These are phyloP conservation scores for Kwoniella mangroviensis DNA, from an alignment of 768 basidiomycete genomes.

Conservation along the genomic window DNA sequence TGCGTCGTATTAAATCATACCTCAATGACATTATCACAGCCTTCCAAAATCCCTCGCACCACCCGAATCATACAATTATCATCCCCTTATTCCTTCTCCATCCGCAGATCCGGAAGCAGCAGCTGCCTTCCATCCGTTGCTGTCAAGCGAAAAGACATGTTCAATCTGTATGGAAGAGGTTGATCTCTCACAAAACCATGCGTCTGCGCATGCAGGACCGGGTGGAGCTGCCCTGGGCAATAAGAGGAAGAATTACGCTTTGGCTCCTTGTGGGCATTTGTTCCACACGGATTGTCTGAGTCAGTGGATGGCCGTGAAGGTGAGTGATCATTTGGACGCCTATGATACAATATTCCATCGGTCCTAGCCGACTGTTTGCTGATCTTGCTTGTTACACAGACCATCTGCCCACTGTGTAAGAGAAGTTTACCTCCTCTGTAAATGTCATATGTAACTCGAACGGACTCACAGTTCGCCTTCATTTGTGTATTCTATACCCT, in stretches of 20 bases:
- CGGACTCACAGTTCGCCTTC: too few relatives aligned
- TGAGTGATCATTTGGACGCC: slow-evolving; percentile 59
- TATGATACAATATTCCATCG: too few relatives aligned
- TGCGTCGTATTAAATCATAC: too few relatives aligned
- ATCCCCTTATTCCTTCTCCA: slow-evolving; percentile 72
- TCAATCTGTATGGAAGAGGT: slow-evolving; percentile 94
- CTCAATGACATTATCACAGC: not conserved
- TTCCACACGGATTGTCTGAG: slow-evolving; percentile 87
- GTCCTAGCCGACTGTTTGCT: slow-evolving; percentile 65
- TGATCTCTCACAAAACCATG: slow-evolving; percentile 56
- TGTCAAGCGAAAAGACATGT: slow-evolving; percentile 68
- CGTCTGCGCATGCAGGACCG: slow-evolving; percentile 60
- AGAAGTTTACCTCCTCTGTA: slow-evolving; percentile 79
- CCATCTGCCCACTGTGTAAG: slow-evolving; percentile 90
- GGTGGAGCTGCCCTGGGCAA: slow-evolving; percentile 47
- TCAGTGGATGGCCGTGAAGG: slow-evolving; percentile 62
- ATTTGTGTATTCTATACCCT: not conserved
- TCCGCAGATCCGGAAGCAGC: slow-evolving; percentile 70
- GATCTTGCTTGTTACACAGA: slow-evolving; percentile 60
- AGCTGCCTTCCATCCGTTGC: slow-evolving; percentile 57
- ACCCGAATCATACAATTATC: slow-evolving; percentile 77
- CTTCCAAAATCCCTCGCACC: slow-evolving; percentile 63
- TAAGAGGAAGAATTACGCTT: slow-evolving; percentile 64
- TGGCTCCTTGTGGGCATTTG: slow-evolving; percentile 86
- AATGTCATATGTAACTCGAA: not conserved